Evolutionary conservation across 2,329 filamentous ascomycete species (phyloP).

Genomic region (Epichloe glyceriae): DNA sequence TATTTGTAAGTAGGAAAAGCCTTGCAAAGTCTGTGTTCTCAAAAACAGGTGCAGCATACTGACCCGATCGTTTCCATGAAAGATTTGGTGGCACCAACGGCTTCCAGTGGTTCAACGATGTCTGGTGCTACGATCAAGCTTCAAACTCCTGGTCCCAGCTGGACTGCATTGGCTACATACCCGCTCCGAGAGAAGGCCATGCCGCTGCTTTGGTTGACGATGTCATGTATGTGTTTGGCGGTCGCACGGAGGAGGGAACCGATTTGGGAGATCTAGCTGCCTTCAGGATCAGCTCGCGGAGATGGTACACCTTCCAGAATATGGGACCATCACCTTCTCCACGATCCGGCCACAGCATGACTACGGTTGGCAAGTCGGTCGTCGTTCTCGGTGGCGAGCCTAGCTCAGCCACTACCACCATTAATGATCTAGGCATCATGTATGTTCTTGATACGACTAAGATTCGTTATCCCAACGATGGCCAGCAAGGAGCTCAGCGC

Average conservation of each 20-base stretch:
- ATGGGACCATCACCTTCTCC: constrained; percentile 95
- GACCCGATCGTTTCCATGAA: constrained; percentile 5
- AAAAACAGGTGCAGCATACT: background rate
- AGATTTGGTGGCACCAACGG: constrained; percentile 98
- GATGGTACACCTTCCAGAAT: constrained; percentile 99
- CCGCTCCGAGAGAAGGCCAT: constrained; percentile 84
- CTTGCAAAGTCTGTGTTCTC: background rate
- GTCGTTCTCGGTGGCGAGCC: constrained; percentile 90
- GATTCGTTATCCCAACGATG: constrained; percentile 87
- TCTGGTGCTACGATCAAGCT: constrained; percentile 87
- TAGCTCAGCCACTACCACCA: constrained; percentile 69
- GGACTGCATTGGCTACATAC: constrained; percentile 96
- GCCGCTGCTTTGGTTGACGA: constrained; percentile 88
- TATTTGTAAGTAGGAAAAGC: constrained; percentile 56
- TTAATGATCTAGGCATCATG: constrained; percentile 73
- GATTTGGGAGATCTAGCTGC: constrained; percentile 91
- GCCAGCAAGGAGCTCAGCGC: constrained; percentile 26
- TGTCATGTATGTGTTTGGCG: constrained; percentile 98
- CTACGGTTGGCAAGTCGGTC: constrained; percentile 80
- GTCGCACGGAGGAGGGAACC: constrained; percentile 81
- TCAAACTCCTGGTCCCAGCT: constrained; percentile 75
- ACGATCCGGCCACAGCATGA: constrained; percentile 95
- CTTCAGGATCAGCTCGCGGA: constrained; percentile 57
- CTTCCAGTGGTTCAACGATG: constrained; percentile 95
- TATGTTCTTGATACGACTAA: constrained; percentile 93